These are phyloP conservation scores for Apophysomyces sp. DNA, from an alignment of 371 early-diverging fungal genomes.

Conservation along the genomic window DNA sequence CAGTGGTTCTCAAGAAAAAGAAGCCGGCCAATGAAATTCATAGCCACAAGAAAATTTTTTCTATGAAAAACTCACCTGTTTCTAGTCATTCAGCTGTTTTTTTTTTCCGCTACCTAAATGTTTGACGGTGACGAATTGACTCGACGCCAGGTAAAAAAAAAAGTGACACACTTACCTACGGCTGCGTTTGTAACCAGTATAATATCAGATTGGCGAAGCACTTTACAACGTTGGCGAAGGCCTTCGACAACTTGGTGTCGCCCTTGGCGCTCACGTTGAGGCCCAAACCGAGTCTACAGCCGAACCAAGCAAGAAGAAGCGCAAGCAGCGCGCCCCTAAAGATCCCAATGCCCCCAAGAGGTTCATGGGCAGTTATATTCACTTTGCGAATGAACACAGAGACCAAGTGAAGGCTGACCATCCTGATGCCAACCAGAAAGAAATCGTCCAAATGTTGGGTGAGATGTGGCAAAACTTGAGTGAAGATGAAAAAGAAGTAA, in stretches of 20 bases:
- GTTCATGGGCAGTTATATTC: conserved; percentile 7
- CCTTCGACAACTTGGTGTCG: background rate
- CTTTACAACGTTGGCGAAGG: background rate
- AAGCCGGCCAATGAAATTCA: background rate
- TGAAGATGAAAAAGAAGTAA: conserved; percentile 8
- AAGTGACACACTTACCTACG: background rate
- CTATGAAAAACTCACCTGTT: background rate
- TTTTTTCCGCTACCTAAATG: background rate
- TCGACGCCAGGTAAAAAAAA: background rate
- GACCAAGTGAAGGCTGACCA: conserved; percentile 2
- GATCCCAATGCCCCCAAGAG: conserved; percentile 16
- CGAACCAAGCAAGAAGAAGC: conserved; percentile 6
- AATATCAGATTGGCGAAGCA: background rate
- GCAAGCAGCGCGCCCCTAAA: background rate
- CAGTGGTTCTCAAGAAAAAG: background rate
- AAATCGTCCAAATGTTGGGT: conserved; percentile 3
- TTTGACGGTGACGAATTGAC: background rate
- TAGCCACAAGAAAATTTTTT: background rate
- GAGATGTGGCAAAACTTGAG: conserved; percentile 6
- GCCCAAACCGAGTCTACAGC: background rate
- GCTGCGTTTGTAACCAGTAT: background rate
- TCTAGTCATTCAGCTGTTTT: background rate
- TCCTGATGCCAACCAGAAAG: conserved; percentile 6
- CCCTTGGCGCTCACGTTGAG: background rate
- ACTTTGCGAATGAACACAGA: conserved; percentile 10